Evolutionary conservation across 345 rosid species (phyloP).

Genomic region (Hirschfeldia incana): DNA sequence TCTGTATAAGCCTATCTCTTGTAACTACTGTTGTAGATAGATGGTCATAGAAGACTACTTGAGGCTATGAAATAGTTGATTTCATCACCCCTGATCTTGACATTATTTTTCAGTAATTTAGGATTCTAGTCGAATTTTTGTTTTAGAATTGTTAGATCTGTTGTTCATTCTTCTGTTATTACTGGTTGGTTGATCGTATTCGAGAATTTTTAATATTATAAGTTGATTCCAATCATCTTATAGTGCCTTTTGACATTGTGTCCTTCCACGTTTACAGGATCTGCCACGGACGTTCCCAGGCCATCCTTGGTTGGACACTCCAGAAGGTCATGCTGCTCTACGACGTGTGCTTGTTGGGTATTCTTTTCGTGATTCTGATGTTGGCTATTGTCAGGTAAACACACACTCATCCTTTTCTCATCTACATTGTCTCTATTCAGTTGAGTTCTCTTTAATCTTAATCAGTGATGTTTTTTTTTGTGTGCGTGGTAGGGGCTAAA

Average conservation of each 20-base stretch:
- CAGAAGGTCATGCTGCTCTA: constrained; percentile 95
- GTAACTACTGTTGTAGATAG: background rate
- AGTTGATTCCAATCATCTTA: background rate
- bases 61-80: background rate
- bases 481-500: constrained; percentile 71
- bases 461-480: background rate
- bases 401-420: constrained; percentile 6
- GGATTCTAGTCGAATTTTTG: background rate
- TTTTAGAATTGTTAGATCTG: background rate
- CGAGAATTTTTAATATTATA: background rate
- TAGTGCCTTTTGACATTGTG: background rate
- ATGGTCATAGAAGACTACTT: constrained; percentile 3
- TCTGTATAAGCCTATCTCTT: background rate
- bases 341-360: constrained; percentile 95
- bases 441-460: background rate
- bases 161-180: background rate
- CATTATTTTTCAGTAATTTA: background rate
- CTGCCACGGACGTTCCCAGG: constrained; percentile 98
- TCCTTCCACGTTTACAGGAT: constrained; percentile 56
- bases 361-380: constrained; percentile 99
- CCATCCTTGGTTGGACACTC: constrained; percentile 99
- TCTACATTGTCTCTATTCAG: background rate
- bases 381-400: constrained; percentile 96
- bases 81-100: background rate
- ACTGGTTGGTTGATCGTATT: constrained; percentile 5